These are phyloP conservation scores for Populus deltoides DNA, from an alignment of 345 rosid species.

Conservation along the genomic window DNA sequence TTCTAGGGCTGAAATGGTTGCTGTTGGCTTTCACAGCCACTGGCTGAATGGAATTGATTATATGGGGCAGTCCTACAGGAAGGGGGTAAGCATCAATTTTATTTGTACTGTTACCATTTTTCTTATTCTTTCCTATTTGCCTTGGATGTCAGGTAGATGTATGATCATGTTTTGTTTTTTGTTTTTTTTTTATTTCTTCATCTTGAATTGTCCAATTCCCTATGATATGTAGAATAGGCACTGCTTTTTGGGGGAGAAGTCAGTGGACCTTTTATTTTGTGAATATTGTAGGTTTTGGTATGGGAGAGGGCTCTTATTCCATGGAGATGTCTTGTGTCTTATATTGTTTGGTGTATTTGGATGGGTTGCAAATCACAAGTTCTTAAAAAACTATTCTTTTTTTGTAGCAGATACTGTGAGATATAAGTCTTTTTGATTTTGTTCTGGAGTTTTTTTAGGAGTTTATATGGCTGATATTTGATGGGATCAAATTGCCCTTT, in stretches of 20 bases:
- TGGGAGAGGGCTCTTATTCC: background rate
- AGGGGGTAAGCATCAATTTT: conserved; percentile 39
- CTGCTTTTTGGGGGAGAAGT: background rate
- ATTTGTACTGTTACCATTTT: background rate
- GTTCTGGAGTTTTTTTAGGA: background rate
- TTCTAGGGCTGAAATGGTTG: conserved; percentile 95
- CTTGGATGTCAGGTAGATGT: background rate
- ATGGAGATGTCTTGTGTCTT: background rate
- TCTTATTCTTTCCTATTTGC: background rate
- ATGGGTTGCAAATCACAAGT: background rate
- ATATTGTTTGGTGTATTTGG: background rate
- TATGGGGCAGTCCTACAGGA: conserved; percentile 57
- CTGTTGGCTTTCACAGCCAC: conserved; percentile 79
- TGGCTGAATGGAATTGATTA: conserved; percentile 95
- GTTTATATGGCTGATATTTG: background rate
- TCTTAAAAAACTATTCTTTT: background rate
- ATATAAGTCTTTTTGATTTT: no score
- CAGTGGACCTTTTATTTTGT: background rate
- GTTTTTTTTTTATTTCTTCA: no score
- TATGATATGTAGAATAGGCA: background rate
- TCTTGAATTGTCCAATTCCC: background rate
- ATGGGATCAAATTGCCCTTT: background rate
- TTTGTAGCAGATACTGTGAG: background rate
- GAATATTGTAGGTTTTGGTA: background rate
- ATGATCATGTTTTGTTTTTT: background rate